phyloP scores from a whole-genome alignment of 2,329 filamentous ascomycete genomes.

The Paramyrothecium sp. region DNA sequence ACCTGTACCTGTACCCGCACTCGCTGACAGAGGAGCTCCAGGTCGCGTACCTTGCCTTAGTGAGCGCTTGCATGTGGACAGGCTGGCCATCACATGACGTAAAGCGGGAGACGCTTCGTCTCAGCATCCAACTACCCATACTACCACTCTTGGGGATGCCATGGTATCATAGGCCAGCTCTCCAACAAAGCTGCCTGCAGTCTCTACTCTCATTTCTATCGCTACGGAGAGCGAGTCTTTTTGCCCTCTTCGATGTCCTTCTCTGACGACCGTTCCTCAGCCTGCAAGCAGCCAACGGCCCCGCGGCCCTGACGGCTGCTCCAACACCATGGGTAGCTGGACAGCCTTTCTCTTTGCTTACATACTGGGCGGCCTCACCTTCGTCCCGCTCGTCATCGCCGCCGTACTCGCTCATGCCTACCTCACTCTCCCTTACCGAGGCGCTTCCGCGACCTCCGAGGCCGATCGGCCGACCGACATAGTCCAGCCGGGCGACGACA shows the following conservation, averaged over 20 bases:
- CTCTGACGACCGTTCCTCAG: neutral
- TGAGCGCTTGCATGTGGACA: neutral
- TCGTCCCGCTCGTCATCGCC: slow-evolving; percentile 70
- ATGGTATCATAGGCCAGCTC: too few relatives aligned
- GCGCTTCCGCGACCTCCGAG: slow-evolving; percentile 31
- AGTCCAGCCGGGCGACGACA: slow-evolving; percentile 62
- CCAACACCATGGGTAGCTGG: slow-evolving; percentile 47
- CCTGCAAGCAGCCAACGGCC: neutral
- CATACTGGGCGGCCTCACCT: slow-evolving; percentile 82
- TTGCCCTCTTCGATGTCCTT: neutral
- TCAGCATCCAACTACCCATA: too few relatives aligned
- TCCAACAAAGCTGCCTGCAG: neutral
- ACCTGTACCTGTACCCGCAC: too few relatives aligned
- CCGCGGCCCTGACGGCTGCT: slow-evolving; percentile 4
- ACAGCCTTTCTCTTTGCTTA: slow-evolving; percentile 70
- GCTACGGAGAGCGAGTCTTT: neutral
- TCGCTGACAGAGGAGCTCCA: too few relatives aligned
- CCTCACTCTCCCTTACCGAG: slow-evolving; percentile 60
- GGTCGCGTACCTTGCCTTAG: too few relatives aligned
- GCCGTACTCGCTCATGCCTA: slow-evolving; percentile 66
- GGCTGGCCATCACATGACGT: slow-evolving; percentile 1
- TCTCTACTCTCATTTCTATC: neutral
- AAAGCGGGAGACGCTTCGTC: neutral
- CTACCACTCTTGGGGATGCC: too few relatives aligned
- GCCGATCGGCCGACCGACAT: slow-evolving; percentile 36